Percentiles rank a stretch among this genome's conserved stretches.
phyloP scores from a whole-genome alignment of 352 stramenopile genomes.

The Globisporangium spiculum region DNA sequence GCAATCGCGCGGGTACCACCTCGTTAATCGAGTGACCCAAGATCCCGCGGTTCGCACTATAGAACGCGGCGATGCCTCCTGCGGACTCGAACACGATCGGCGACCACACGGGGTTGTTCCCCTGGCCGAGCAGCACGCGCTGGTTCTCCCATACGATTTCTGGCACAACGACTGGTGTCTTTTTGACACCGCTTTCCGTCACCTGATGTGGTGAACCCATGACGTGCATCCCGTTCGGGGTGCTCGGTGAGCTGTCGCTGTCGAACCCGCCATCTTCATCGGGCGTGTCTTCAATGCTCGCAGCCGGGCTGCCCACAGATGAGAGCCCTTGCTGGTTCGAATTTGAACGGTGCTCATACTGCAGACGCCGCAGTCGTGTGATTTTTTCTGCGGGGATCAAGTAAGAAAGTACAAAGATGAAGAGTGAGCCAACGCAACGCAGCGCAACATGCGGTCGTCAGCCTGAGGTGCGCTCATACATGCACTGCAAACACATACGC shows the following conservation, averaged over 20 bases:
- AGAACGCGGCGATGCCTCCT: constrained; percentile 42
- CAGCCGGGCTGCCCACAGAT: constrained; percentile 16
- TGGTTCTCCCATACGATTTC: constrained; percentile 59
- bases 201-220: constrained; percentile 1
- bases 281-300: constrained; percentile 18
- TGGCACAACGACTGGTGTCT: constrained; percentile 34
- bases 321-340: constrained; percentile 6
- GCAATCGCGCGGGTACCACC: constrained; percentile 55
- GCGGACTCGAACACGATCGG: constrained; percentile 41
- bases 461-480: neutral
- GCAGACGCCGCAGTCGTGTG: constrained; percentile 39
- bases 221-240: constrained; percentile 1
- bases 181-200: constrained; percentile 10
- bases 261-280: constrained; percentile 26
- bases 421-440: neutral
- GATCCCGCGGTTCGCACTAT: constrained; percentile 63
- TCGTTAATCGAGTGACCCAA: constrained; percentile 53
- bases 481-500: neutral
- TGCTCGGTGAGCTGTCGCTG: constrained; percentile 9
- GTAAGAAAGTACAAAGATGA: neutral
- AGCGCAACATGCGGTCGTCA: neutral
- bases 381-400: constrained; percentile 38
- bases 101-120: constrained; percentile 24
- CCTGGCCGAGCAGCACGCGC: constrained; percentile 14
- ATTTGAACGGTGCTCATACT: constrained; percentile 28